Evolutionary conservation across 306 rosid species (phyloP).

Genomic region (Inga oerstediana): DNA sequence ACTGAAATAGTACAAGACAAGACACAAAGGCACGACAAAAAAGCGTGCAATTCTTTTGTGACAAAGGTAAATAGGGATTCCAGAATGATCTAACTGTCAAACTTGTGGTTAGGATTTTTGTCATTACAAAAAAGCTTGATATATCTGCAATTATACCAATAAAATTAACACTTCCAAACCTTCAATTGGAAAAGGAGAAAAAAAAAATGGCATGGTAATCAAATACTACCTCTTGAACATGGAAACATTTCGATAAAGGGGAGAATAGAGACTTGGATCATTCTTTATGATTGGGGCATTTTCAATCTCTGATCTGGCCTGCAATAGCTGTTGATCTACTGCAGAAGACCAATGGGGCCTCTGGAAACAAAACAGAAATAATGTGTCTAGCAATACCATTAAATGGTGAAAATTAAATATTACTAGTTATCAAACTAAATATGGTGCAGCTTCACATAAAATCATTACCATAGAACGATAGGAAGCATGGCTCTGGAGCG

Average conservation of each 20-base stretch:
- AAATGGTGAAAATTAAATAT: neutral
- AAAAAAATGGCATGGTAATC: neutral
- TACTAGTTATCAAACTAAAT: conserved; percentile 4
- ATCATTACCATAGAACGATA: conserved; percentile 55
- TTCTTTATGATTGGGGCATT: conserved; percentile 64
- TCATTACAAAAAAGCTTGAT: neutral
- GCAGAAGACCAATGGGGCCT: conserved; percentile 67
- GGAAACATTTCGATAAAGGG: conserved; percentile 73
- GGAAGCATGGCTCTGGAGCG: conserved; percentile 51
- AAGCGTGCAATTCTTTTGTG: neutral
- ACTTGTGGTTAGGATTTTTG: neutral
- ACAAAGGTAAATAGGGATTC: neutral
- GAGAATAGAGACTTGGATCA: conserved; percentile 67
- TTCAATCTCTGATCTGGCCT: conserved; percentile 64
- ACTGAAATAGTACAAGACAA: neutral
- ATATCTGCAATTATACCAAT: neutral
- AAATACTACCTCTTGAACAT: conserved; percentile 66
- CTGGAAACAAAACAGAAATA: conserved; percentile 40
- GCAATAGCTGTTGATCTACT: conserved; percentile 61
- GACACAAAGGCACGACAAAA: neutral
- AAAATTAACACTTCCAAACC: neutral
- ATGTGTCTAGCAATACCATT: neutral
- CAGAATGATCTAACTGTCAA: neutral
- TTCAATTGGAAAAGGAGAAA: neutral
- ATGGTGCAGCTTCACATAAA: conserved; percentile 18